Conservation (phyloP, 306 rosid genomes). For the Sphenostylis stenocarpa region DNA sequence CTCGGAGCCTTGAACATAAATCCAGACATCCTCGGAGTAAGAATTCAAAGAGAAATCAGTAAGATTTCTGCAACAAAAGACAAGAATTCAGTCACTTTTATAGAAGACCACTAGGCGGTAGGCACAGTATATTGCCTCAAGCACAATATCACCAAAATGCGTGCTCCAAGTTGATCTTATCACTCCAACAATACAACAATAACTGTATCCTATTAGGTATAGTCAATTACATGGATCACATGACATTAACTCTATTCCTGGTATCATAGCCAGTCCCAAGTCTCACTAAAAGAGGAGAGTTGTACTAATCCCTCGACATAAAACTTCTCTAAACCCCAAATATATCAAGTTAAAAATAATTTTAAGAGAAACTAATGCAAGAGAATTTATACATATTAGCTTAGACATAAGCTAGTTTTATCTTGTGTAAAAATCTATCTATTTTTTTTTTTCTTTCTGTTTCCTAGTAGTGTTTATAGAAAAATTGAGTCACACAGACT, state of each 20-base stretch:
- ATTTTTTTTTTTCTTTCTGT: too few species aligned
- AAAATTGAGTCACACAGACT: too few species aligned
- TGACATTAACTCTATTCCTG: not conserved
- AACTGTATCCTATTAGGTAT: not conserved
- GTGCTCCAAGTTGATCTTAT: not conserved
- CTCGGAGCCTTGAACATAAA: not conserved
- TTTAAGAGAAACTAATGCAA: too few species aligned
- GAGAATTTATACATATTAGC: too few species aligned
- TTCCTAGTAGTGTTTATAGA: too few species aligned
- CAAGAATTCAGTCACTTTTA: not conserved
- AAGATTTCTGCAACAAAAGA: not conserved
- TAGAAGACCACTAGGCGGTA: not conserved
- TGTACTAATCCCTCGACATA: too few species aligned
- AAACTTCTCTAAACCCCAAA: too few species aligned
- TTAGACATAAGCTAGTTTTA: too few species aligned
- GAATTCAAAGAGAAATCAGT: not conserved
- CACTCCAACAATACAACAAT: not conserved
- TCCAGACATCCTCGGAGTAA: not conserved
- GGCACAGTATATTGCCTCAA: not conserved
- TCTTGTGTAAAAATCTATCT: too few species aligned
- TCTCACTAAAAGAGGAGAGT: not conserved
- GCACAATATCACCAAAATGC: not conserved
- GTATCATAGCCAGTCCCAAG: not conserved
- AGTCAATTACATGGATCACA: not conserved
- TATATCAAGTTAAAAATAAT: too few species aligned